Evolutionary conservation across 495 filamentous ascomycete genomes (phyloP), one percentile per base, ranked within the genome.

Genomic region (Xylaria nigripes): DNA sequence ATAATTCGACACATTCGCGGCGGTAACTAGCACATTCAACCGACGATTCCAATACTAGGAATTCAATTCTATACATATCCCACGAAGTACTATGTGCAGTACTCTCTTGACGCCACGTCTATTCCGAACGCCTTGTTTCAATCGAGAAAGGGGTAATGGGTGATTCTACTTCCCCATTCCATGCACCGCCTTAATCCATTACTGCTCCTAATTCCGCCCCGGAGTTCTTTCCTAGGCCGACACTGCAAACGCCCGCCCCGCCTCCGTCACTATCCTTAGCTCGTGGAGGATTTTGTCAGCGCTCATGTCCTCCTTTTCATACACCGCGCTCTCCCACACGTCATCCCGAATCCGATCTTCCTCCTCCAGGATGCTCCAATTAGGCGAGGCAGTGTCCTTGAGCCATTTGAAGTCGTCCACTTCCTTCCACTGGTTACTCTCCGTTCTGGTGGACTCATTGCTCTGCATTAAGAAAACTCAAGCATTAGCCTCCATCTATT

Each of bases 401-500:
- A 96, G 77, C 94, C 94, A 97, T 68, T 95, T 93, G 75, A 98
- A 98, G 61, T 98, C 93, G 62, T 96, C 88, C 13, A 98, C 85
- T 62, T 94, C 81, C 60, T 88, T 81, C 86, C 89, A 98, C 54
- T 84, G 75, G 67, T 93, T 90, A 51, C 61, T 62, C 32, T 68
- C 62, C 1, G 51, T 59, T 29, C 56, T 55, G 8, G 68, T 57
- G 10, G 60, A 56, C 16, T 74, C 68, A 15, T 59, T 61, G 23
- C 71, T 58, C 68, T 72, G 52, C n/a, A 5, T 27, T 16, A 2
- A 13, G 6, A 10, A 16, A 25, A 13, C 5, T 15, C 18, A 4
- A 24, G 21, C 43, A 6, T 42, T 38, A 0, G 12, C 3, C n/a
- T 10, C 21, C 21, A 18, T 21, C 24, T 29, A 24, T 18, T 2